Evolutionary conservation across 495 filamentous ascomycete species (phyloP), one percentile per base, ranked within the genome.

Genomic region (Lophium mytilinum): DNA sequence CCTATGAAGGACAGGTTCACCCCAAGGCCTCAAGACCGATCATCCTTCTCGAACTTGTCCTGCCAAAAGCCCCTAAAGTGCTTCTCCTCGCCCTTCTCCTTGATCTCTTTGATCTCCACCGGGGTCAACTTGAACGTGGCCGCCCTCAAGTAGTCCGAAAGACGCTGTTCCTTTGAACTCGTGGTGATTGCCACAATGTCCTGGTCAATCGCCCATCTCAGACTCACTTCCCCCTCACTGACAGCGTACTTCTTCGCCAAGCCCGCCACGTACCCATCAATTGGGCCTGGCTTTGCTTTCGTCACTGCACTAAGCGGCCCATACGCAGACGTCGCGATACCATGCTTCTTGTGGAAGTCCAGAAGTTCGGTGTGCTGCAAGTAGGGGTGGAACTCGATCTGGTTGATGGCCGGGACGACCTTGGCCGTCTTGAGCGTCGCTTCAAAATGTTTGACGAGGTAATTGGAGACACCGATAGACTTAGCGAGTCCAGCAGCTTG

Each of bases 351-450:
- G 55, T 86, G 83, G 70, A 79, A 88, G 5, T 72, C 69, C 5
- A 94, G 39, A 14, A 95, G 76, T n/a, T 72, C 70, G 3, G 73
- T 73, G 68, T 85, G 89, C 69, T 95, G 90, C 37, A 95, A 76
- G 68, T 96, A 95, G 0, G 89, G 86, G 64, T 95, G 87, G 64
- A 80, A 92, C 70, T 96, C 89, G 58, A 95, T 87, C 75, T 95
- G 90, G 71, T 96, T 95, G 63, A 90, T 78, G 1, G 75, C 81
- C 0, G 90, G 90, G 11, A 74, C 67, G 18, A 80, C 66, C 40
- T 74, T 82, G 17, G 86, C 84, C 0, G 82, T 88, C 53, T 81
- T 70, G 11, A 94, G 70, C 37, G 85, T 79, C 1, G 78, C 75
- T 63, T 89, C 80, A 15, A 96, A 73, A 64, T 95, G 79, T 37